Conservation (phyloP, 164 flowering plant genomes). For the Chimonanthus salicifolius region DNA sequence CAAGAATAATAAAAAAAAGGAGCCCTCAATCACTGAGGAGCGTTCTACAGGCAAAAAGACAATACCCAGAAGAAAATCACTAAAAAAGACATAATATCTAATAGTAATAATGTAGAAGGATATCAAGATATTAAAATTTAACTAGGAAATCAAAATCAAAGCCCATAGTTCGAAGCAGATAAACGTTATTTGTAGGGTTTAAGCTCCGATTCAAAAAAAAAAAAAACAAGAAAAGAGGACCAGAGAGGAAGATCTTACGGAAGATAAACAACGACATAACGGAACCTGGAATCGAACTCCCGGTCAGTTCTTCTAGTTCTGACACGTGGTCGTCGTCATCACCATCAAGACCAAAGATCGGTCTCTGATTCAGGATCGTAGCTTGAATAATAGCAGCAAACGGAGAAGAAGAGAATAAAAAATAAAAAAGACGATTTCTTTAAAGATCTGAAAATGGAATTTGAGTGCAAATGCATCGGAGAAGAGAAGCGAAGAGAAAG, state of each 20-base stretch:
- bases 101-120: no score
- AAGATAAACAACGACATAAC: background rate
- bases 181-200: background rate
- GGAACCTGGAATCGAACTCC: background rate
- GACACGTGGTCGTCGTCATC: background rate
- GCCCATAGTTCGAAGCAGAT: background rate
- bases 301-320: background rate
- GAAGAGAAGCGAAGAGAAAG: constrained; percentile 2
- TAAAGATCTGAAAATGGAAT: constrained; percentile 5
- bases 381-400: background rate
- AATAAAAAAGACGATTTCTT: background rate
- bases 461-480: background rate
- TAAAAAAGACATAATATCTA: no score
- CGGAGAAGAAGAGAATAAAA: background rate
- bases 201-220: background rate
- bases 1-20: no score
- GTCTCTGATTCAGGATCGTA: constrained; percentile 4
- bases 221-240: background rate
- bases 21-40: no score
- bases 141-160: background rate
- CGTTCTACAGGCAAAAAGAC: no score
- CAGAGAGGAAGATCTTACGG: background rate
- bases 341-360: background rate
- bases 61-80: no score
- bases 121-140: no score